phyloP scores from a whole-genome alignment of 2,329 filamentous ascomycete genomes.

The Colletotrichum sp. region DNA sequence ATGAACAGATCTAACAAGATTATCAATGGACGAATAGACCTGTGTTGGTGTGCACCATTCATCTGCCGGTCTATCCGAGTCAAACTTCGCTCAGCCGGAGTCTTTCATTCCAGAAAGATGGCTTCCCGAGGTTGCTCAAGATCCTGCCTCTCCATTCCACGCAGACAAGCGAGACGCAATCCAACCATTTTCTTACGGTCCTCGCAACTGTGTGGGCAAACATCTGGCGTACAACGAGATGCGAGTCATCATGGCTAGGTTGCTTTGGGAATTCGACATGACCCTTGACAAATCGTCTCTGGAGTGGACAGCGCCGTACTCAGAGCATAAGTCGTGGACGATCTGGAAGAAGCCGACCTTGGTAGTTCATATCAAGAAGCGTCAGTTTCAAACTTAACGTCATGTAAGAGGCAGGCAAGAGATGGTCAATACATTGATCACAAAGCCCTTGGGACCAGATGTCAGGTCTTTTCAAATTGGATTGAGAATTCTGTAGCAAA shows the following conservation, averaged over 20 bases:
- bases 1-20: not conserved
- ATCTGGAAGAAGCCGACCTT: slow-evolving; percentile 37
- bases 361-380: not conserved
- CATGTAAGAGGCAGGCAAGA: not conserved
- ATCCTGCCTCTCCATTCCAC: not conserved
- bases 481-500: not conserved
- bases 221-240: slow-evolving; percentile 54
- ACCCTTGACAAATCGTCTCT: slow-evolving; percentile 34
- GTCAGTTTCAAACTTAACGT: not conserved
- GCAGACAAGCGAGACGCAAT: slow-evolving; percentile 2
- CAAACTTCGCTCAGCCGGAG: slow-evolving; percentile 47
- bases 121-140: slow-evolving; percentile 25
- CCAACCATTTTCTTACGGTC: slow-evolving; percentile 9
- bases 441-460: not conserved
- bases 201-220: slow-evolving; percentile 12
- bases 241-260: slow-evolving; percentile 49
- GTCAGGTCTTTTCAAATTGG: not conserved
- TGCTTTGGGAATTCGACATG: slow-evolving; percentile 56
- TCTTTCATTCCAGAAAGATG: slow-evolving; percentile 48
- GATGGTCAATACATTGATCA: not conserved
- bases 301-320: slow-evolving; percentile 36
- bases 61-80: not conserved
- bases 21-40: not conserved
- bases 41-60: slow-evolving; percentile 44
- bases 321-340: slow-evolving; percentile 37